phyloP scores from a whole-genome alignment of 768 basidiomycete genomes.

The Gymnopilus dilepis region DNA sequence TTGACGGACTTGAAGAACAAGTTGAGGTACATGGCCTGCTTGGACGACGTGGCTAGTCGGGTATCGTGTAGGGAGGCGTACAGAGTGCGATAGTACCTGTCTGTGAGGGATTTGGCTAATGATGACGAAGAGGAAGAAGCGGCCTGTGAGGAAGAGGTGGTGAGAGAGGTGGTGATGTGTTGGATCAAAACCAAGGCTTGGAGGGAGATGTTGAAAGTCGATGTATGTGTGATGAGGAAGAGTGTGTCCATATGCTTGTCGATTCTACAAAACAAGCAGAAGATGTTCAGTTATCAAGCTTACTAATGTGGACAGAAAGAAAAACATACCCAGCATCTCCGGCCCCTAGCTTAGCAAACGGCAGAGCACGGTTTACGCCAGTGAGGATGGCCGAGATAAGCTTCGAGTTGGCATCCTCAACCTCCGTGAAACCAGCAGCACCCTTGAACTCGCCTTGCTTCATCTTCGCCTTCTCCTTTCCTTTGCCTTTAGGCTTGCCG shows the following conservation, averaged over 20 bases:
- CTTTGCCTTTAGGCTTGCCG: slow-evolving; percentile 26
- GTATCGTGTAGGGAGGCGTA: slow-evolving; percentile 89
- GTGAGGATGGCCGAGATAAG: slow-evolving; percentile 90
- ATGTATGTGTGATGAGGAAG: slow-evolving; percentile 93
- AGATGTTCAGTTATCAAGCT: neutral
- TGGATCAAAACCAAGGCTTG: slow-evolving; percentile 91
- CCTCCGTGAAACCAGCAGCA: slow-evolving; percentile 72
- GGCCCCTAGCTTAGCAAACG: slow-evolving; percentile 85
- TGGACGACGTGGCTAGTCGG: slow-evolving; percentile 81
- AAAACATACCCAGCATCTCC: slow-evolving; percentile 62
- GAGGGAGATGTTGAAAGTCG: slow-evolving; percentile 95
- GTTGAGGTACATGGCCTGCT: slow-evolving; percentile 97
- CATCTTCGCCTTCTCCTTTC: slow-evolving; percentile 43
- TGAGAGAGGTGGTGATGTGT: slow-evolving; percentile 71
- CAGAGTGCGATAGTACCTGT: slow-evolving; percentile 81
- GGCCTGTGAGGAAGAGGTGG: slow-evolving; percentile 41
- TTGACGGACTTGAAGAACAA: slow-evolving; percentile 91
- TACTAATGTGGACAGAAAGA: neutral
- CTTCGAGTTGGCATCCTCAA: slow-evolving; percentile 81
- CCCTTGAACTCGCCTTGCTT: slow-evolving; percentile 46
- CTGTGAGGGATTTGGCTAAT: slow-evolving; percentile 51
- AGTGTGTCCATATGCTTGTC: slow-evolving; percentile 89
- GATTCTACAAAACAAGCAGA: slow-evolving; percentile 53
- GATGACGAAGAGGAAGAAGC: slow-evolving; percentile 47
- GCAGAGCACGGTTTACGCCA: slow-evolving; percentile 93